Evolutionary conservation across 1,139 yeast genomes (phyloP), one percentile per base, ranked within the genome.

Genomic region (Protomyces pachydermus): DNA sequence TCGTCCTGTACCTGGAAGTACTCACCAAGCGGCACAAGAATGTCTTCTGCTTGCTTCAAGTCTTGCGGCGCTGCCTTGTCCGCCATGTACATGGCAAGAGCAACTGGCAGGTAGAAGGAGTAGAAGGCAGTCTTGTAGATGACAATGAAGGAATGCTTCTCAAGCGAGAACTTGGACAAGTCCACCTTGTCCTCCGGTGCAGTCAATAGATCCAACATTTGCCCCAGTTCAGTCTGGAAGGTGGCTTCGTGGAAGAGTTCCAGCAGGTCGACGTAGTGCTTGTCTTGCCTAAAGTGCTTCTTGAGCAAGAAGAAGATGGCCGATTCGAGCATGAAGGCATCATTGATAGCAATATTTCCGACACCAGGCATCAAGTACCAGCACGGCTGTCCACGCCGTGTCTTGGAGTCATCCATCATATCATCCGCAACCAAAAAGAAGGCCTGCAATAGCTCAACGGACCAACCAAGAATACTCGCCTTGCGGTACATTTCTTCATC

Each of bases 1-100:
- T 95, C 99, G 75, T 95, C 99, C 79, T 95, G 98, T 71, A 95
- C 90, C 79, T 95, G 99, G 87, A 95, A 95, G 76, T 95, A 95
- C 78, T 95, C 97, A 67, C 99, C 99, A 71, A 93, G 83, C 66
- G 98, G 98, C 69, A 95, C 85, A 76, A 95, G 82, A 58, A 95
- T 85, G 71, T 89, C 95, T 69, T 81, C 82, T 20, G 91, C 97
- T 79, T 93, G 98, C 75, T 88, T 82, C 75, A 95, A 82, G 75
- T 91, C 97, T 70, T 79, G 76, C 66, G 82, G 87, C 71, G 82
- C 80, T 66, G 80, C 80, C 70, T 88, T 77, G 62, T 97, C 98
- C 66, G 95, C 86, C 83, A 89, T 87, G 77, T 80, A 87, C 97
- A 95, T 91, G 56, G 98, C 97, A 68, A 95, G 82, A 3, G 96